A percentile compares a stretch with the other conserved stretches of the same genome.
phyloP scores from a whole-genome alignment of 2,329 filamentous ascomycete genomes.

The Scopulariopsis brevicaulis region DNA sequence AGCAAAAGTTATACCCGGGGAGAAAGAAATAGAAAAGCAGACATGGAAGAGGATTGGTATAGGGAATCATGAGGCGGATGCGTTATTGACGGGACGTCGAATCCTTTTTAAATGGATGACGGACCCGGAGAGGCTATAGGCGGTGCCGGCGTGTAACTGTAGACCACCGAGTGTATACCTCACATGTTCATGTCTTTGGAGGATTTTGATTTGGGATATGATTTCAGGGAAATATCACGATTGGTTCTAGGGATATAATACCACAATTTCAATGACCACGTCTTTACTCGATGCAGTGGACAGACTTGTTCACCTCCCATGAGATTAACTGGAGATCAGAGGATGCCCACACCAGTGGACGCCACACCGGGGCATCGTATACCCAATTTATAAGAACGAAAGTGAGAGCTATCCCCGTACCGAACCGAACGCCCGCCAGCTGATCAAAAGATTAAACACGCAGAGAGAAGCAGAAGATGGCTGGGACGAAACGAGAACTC shows the following conservation, averaged over 20 bases:
- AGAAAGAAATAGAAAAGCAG: background rate
- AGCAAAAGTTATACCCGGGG: background rate
- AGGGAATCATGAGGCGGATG: background rate
- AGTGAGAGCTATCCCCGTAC: background rate
- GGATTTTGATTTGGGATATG: background rate
- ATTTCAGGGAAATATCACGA: background rate
- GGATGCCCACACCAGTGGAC: background rate
- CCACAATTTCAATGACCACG: background rate
- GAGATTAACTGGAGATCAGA: background rate
- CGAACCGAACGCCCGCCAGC: background rate
- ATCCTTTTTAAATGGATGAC: background rate
- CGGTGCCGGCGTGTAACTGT: background rate
- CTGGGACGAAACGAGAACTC: background rate
- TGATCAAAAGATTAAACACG: background rate
- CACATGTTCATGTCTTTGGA: background rate
- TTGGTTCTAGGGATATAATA: background rate
- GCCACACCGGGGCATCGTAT: background rate
- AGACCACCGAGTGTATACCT: background rate
- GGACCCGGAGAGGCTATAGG: background rate
- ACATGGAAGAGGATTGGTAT: background rate
- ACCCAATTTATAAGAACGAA: background rate
- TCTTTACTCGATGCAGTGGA: background rate
- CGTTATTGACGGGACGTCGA: background rate
- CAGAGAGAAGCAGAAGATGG: background rate
- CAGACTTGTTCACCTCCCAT: background rate